phyloP scores from a whole-genome alignment of 768 basidiomycete species.

The Tylopilus plumbeoviolaceoides region DNA sequence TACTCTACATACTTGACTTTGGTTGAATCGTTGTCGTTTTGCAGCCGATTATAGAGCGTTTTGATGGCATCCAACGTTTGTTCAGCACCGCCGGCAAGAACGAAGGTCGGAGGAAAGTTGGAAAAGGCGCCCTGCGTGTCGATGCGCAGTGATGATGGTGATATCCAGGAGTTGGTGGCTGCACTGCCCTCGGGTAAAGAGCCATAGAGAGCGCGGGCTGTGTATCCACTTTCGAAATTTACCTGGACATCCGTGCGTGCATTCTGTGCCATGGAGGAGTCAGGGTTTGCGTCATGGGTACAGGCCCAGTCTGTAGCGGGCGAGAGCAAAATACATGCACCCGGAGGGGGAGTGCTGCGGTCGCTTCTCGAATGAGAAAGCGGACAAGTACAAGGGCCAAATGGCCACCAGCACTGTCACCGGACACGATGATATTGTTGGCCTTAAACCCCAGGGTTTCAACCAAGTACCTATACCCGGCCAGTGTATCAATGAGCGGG shows the following conservation, averaged over 20 bases:
- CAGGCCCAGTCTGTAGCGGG: neutral
- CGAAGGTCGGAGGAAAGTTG: conserved; percentile 27
- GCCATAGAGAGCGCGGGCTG: conserved; percentile 7
- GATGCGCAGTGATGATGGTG: conserved; percentile 9
- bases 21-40: conserved; percentile 20
- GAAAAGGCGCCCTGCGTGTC: conserved; percentile 6
- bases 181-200: conserved; percentile 5
- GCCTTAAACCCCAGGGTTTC: conserved; percentile 2
- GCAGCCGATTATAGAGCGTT: conserved; percentile 22
- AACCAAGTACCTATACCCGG: conserved; percentile 4
- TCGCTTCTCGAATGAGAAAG: conserved; percentile 1
- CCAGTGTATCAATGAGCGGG: conserved; percentile 1
- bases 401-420: conserved; percentile 1
- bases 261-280: neutral
- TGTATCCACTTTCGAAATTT: neutral
- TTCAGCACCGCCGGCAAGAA: conserved; percentile 28
- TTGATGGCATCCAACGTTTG: conserved; percentile 25
- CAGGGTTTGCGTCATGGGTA: neutral
- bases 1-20: conserved; percentile 20
- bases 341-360: neutral
- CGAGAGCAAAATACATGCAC: neutral
- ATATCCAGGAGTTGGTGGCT: conserved; percentile 5
- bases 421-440: conserved; percentile 2
- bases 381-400: neutral
- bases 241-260: conserved; percentile 1